These are phyloP conservation scores for Endotrypanum monterogeii DNA, from an alignment of 208 protist genomes.

Conservation along the genomic window DNA sequence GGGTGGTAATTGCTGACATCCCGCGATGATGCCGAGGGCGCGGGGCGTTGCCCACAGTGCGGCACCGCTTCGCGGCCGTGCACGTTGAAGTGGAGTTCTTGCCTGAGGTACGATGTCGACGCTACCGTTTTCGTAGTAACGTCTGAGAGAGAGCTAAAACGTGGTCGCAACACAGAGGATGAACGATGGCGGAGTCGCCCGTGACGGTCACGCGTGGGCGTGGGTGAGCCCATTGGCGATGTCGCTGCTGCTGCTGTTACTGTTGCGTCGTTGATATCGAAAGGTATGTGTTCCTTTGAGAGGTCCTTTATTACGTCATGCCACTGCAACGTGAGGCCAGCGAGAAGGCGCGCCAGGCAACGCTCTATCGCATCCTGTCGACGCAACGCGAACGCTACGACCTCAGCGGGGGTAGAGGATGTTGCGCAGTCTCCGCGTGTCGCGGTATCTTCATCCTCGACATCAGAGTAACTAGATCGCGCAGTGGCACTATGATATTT, in stretches of 20 bases:
- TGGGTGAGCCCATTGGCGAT: neutral
- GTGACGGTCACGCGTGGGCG: neutral
- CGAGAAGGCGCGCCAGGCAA: slow-evolving; percentile 19
- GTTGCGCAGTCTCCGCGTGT: neutral
- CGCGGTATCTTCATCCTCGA: neutral
- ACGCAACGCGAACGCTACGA: slow-evolving; percentile 10
- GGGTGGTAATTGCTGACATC: neutral
- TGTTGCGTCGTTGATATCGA: neutral
- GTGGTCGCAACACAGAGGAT: neutral
- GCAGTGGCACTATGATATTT: neutral
- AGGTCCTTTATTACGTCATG: slow-evolving; percentile 23
- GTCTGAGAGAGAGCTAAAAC: neutral
- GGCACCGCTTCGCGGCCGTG: neutral
- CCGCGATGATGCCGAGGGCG: neutral
- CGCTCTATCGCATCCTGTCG: slow-evolving; percentile 24
- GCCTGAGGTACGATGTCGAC: slow-evolving; percentile 13
- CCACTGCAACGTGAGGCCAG: slow-evolving; percentile 30
- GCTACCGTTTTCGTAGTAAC: neutral
- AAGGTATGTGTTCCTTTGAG: neutral
- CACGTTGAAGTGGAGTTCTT: slow-evolving; percentile 17
- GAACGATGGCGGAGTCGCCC: neutral
- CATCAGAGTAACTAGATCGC: neutral
- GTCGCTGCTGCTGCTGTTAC: neutral
- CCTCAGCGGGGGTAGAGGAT: neutral
- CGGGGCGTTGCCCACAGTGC: neutral